Percentiles rank a stretch among this genome's conserved stretches.
Conservation (phyloP, 2,329 filamentous ascomycete genomes). For the Botrytis aclada region DNA sequence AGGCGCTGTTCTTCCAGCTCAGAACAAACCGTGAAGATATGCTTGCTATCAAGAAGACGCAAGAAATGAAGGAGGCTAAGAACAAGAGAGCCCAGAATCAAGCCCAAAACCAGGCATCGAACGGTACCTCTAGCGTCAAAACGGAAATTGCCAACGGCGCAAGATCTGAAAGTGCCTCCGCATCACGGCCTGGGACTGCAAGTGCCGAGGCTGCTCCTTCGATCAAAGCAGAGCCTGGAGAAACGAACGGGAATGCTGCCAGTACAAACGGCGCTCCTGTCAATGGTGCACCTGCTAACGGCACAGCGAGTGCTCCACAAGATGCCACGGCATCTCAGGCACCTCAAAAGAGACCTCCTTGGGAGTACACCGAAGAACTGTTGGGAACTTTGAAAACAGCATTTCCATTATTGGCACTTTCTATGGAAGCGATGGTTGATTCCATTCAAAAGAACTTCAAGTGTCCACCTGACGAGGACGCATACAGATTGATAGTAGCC, state of each 20-base stretch:
- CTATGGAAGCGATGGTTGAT: constrained; percentile 99
- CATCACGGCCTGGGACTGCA: constrained; percentile 43
- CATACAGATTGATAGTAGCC: constrained; percentile 95
- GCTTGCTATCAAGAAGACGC: constrained; percentile 83
- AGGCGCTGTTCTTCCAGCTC: constrained; percentile 93
- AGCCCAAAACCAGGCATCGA: constrained; percentile 22
- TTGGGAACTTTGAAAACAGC: constrained; percentile 95
- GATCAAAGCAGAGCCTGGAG: constrained; percentile 35
- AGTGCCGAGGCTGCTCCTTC: constrained; percentile 41
- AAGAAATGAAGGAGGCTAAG: constrained; percentile 67
- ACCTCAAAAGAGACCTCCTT: constrained; percentile 67
- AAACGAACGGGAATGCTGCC: constrained; percentile 24
- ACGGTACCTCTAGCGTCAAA: constrained; percentile 29
- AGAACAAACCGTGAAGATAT: constrained; percentile 93
- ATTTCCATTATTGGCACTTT: constrained; percentile 90
- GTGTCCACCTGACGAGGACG: constrained; percentile 96
- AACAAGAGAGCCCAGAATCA: constrained; percentile 40
- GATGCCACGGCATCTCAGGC: constrained; percentile 24
- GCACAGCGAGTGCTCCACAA: constrained; percentile 39
- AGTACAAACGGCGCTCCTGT: constrained; percentile 17
- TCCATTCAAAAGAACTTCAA: constrained; percentile 99
- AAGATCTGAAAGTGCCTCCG: constrained; percentile 31
- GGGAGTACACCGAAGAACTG: constrained; percentile 95
- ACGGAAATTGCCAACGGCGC: constrained; percentile 29
- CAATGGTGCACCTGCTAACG: constrained; percentile 41